Percentiles rank a stretch among this genome's conserved stretches.
These are phyloP conservation scores for Podaxis pistillaris DNA, from an alignment of 768 basidiomycete species.

Conservation along the genomic window DNA sequence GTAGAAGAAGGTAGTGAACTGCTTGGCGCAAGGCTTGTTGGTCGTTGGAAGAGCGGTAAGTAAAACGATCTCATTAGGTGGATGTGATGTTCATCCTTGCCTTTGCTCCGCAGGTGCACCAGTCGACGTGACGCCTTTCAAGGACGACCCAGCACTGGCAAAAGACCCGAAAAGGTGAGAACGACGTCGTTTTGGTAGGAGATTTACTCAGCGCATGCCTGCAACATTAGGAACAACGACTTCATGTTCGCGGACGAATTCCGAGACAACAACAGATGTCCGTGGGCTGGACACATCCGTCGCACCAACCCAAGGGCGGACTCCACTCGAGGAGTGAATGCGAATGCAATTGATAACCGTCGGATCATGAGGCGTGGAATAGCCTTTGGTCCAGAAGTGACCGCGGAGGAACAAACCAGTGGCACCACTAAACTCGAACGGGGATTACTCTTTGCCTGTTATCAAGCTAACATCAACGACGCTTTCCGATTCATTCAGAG, in stretches of 20 bases:
- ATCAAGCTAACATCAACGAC: constrained; percentile 38
- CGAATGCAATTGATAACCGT: constrained; percentile 24
- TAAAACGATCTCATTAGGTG: not conserved
- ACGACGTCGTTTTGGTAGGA: not conserved
- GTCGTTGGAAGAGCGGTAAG: constrained; percentile 55
- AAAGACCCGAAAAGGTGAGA: constrained; percentile 33
- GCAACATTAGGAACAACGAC: constrained; percentile 35
- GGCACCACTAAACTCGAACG: constrained; percentile 45
- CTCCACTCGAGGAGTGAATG: constrained; percentile 9
- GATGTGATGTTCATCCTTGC: not conserved
- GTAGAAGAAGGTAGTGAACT: constrained; percentile 42
- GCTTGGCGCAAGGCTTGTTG: constrained; percentile 51
- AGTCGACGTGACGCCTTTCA: constrained; percentile 41
- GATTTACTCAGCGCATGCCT: constrained; percentile 1
- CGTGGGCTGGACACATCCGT: constrained; percentile 48
- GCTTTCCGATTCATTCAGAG: constrained; percentile 44
- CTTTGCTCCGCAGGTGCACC: constrained; percentile 35
- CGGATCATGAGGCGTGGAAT: constrained; percentile 49
- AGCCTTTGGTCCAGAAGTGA: constrained; percentile 53
- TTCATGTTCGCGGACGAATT: constrained; percentile 38
- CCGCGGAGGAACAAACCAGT: constrained; percentile 30
- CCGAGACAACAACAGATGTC: constrained; percentile 37
- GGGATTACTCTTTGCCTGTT: constrained; percentile 44
- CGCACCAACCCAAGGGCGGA: constrained; percentile 48
- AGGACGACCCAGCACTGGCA: constrained; percentile 38